Evolutionary conservation across 805 yeast species (phyloP).

Genomic region (Kazachstania kunashirensis): DNA sequence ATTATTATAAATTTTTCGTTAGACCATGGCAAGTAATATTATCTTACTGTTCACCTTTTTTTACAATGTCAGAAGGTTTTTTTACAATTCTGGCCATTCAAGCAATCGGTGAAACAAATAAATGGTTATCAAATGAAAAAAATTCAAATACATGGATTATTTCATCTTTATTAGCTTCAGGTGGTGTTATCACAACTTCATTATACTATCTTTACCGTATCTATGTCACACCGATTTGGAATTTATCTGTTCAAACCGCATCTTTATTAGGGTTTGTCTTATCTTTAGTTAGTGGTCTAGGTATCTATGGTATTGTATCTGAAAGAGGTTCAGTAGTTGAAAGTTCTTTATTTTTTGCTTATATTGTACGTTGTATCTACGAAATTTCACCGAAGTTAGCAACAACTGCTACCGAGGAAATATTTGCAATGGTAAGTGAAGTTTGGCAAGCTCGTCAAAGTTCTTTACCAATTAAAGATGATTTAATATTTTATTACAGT

Average conservation of each 20-base stretch:
- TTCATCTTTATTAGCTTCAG: constrained; percentile 58
- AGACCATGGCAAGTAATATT: constrained; percentile 64
- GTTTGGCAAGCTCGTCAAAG: constrained; percentile 30
- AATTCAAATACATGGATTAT: constrained; percentile 75
- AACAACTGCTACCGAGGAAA: constrained; percentile 39
- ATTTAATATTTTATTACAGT: constrained; percentile 24
- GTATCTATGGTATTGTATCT: constrained; percentile 74
- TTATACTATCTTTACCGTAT: constrained; percentile 74
- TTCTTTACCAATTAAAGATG: constrained; percentile 27
- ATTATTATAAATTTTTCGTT: constrained; percentile 34
- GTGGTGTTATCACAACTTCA: constrained; percentile 65
- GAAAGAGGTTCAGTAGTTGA: constrained; percentile 87
- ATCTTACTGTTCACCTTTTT: constrained; percentile 76
- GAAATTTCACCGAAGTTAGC: constrained; percentile 86
- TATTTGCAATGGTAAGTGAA: constrained; percentile 32
- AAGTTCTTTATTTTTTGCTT: constrained; percentile 75
- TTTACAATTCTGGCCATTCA: constrained; percentile 89
- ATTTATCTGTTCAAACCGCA: constrained; percentile 63
- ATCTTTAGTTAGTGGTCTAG: constrained; percentile 63
- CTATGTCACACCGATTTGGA: constrained; percentile 65
- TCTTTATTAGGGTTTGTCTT: constrained; percentile 79
- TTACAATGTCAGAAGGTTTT: constrained; percentile 85
- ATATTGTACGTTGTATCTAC: constrained; percentile 85
- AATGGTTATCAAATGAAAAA: constrained; percentile 44
- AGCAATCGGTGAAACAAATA: constrained; percentile 74